Base-by-base conservation (phyloP, 345 rosid species). In the Pistacia integerrima region DNA sequence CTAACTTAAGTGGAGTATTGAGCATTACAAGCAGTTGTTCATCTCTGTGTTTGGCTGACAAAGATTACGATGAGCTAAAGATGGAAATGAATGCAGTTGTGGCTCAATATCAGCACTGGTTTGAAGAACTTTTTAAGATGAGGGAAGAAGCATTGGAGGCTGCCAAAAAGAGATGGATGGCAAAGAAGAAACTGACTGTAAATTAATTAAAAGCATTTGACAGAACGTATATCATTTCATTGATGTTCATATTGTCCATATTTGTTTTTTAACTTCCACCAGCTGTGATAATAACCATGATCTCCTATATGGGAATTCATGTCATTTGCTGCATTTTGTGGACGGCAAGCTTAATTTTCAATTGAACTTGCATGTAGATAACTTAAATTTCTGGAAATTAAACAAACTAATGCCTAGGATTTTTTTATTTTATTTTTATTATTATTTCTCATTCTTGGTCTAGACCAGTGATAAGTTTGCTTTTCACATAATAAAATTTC, bases 71-170 rank as follows among this genome's bases (percentile, higher is more conserved):
- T 11, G 90, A 88, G 78, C 84, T 90, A 30, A 87, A 88, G 88
- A 46, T 74, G 70, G 94, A 91, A 75, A 85, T 92, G 22, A 81
- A 86, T 17, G 84, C 86, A n/a, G 84, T 94, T 2, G 93, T 92
- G 62, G 78, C 83, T n/a, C 94, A 88, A 48, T 94, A 86, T 74
- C 89, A 83, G 67, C 85, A 83, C 20, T 87, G 88, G 82, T 85
- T 88, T 72, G 84, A 82, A 58, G 87, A 89, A 75, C 90, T 94
- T 66, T 60, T 70, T 44, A 90, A 80, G 88, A 81, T 81, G 93
- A 91, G 87, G 64, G 94, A 90, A 69, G 97, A 89, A 68, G 94
- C 94, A 60, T 56, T 94, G 73, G 91, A 90, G 56, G 81, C 85
- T 8, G 82, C 91, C 12, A 91, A 82, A 78, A 85, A 69, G 86